Evolutionary conservation across 257 asterid species (phyloP), one percentile per base, ranked within the genome.

Genomic region (Nicotiana sylvestris): DNA sequence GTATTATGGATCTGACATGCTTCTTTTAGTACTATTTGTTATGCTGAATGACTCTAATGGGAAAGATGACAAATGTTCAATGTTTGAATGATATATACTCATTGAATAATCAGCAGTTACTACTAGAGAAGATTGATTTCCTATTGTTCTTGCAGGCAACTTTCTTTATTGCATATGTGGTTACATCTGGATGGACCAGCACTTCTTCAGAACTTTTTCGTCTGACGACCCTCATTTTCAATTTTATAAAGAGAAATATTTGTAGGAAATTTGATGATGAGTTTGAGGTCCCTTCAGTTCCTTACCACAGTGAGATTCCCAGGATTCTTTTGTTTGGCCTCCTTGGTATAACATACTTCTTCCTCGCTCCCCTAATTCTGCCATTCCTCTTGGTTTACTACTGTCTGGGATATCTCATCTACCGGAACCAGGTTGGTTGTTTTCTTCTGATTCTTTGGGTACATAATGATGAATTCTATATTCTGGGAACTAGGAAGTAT

Each of bases 141-240:
- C 64, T 58, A 30, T 81, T 61, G 58, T 27, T 76, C 68, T 66
- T 86, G 86, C 86, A 96, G 99, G 98, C 98, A 78, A 85, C 97
- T 37, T 96, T 96, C 90, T 96, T 96, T 92, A 93, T 94, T 79
- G 93, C 99, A 5, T 96, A 96, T 87, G 98, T 96, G 72, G 98
- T 96, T 83, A 96, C 99, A 62, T 92, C 98, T 81, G 99, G 99
- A 84, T 96, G 99, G 99, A 96, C 99, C 81, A 91, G 88, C 77
- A 90, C 91, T 85, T 85, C 97, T 82, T 76, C 93, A 55, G 93
- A 92, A 84, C 97, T 96, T 86, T 81, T 90, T 82, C 93, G 82
- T 76, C 64, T 89, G 58, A 87, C 85, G 86, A 87, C 85, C 66
- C 86, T 93, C n/a, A 2, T 89, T 74, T 83, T 68, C 86, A 90